Base-by-base conservation (phyloP, 192 early-diverging fungal species). In the Rhizoclosmatium sp. region DNA sequence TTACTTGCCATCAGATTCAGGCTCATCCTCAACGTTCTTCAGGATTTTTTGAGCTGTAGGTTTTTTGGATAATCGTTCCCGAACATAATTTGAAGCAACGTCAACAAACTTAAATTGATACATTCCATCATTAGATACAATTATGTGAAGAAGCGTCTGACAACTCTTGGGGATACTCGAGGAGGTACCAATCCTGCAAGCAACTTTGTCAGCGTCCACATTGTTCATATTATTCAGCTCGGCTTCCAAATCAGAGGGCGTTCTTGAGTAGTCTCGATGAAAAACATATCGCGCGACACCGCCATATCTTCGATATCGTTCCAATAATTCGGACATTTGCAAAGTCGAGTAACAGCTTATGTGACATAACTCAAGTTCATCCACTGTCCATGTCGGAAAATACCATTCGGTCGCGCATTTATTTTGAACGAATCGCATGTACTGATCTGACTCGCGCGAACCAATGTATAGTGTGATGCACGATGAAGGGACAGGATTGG, bases 211-310 rank as follows among this genome's bases (percentile, higher is more conserved):
- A 12, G 56, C 56, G 56, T 58, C 56, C n/a, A 58, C 56, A 58
- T 58, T n/a, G 10, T 10, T n/a, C n/a, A 58, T n/a, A n/a, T n/a
- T n/a, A n/a, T n/a, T n/a, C n/a, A n/a, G 56, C n/a, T 10, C 56
- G 10, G 56, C 56, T 58, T 58, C 56, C 56, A 58, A 12, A 58
- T 58, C 56, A 12, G 10, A 10, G n/a, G 56, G 56, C n/a, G 56
- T 58, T 58, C 56, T 19, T 56, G 76, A 78, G 46, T 60, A 78
- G 69, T 67, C 46, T 3, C 51, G 42, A 59, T 80, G 40, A 64
- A 80, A 80, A 19, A 80, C 61, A 80, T 54, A 79, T 49, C 72
- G 78, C 67, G 78, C 78, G 44, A 80, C 78, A 21, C 78, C 78
- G 49, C 78, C 78, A 48, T 64, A 80, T 66, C 51, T 67, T 56